Percentiles rank a stretch among this genome's conserved stretches.
Conservation (phyloP, 2,329 filamentous ascomycete genomes). For the Dothistroma pini region DNA sequence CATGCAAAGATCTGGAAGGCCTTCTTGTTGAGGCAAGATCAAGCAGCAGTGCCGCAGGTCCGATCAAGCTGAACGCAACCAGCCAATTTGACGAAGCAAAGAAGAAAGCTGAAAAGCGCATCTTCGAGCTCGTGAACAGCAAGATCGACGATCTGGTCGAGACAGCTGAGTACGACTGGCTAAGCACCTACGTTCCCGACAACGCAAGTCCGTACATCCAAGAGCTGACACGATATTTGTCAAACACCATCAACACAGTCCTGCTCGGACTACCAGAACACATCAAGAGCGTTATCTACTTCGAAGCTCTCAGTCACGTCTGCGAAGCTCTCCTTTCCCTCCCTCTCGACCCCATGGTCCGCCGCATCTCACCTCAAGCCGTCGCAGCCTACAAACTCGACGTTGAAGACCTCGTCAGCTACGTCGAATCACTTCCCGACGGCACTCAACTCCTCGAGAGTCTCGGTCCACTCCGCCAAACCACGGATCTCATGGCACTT, state of each 20-base stretch:
- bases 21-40: slow-evolving; percentile 81
- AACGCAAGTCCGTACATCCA: slow-evolving; percentile 94
- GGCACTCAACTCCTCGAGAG: slow-evolving; percentile 87
- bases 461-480: slow-evolving; percentile 90
- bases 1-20: slow-evolving; percentile 83
- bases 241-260: slow-evolving; percentile 95
- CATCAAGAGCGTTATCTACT: slow-evolving; percentile 97
- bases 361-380: slow-evolving; percentile 81
- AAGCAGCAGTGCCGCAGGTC: slow-evolving; percentile 73
- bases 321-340: slow-evolving; percentile 58
- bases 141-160: slow-evolving; percentile 98
- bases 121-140: slow-evolving; percentile 96
- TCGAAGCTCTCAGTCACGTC: slow-evolving; percentile 89
- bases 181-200: slow-evolving; percentile 56
- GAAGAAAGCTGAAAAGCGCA: slow-evolving; percentile 93
- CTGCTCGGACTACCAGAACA: slow-evolving; percentile 88
- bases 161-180: slow-evolving; percentile 96
- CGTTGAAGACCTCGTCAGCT: slow-evolving; percentile 76
- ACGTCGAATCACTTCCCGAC: slow-evolving; percentile 74
- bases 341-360: slow-evolving; percentile 73
- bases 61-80: slow-evolving; percentile 76
- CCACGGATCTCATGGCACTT: slow-evolving; percentile 76
- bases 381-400: slow-evolving; percentile 78
- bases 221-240: slow-evolving; percentile 85
- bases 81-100: slow-evolving; percentile 85